phyloP scores from a whole-genome alignment of 2,329 filamentous ascomycete genomes.

The Pseudopyricularia cyperi region DNA sequence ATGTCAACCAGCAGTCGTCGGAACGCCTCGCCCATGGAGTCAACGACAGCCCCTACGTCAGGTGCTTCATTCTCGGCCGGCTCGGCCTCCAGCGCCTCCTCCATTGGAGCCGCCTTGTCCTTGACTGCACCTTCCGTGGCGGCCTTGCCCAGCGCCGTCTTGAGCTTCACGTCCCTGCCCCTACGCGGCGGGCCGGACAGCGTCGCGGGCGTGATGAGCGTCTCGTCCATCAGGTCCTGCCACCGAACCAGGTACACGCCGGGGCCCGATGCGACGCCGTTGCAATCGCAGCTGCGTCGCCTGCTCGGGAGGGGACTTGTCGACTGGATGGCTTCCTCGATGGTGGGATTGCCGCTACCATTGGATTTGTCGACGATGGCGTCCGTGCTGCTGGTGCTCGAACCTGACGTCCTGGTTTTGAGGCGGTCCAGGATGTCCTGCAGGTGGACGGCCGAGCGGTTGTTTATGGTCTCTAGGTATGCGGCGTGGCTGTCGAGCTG shows the following conservation, averaged over 20 bases:
- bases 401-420: slow-evolving; percentile 6
- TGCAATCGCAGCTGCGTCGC: slow-evolving; percentile 6
- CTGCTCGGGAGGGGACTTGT: neutral
- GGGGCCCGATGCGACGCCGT: slow-evolving; percentile 34
- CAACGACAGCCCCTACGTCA: slow-evolving; percentile 27
- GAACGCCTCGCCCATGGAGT: slow-evolving; percentile 25
- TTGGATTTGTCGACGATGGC: neutral
- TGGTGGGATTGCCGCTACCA: slow-evolving; percentile 4
- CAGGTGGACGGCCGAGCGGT: slow-evolving; percentile 40
- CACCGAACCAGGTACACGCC: slow-evolving; percentile 62
- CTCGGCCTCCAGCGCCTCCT: slow-evolving; percentile 10
- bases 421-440: slow-evolving; percentile 38
- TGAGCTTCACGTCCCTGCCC: slow-evolving; percentile 35
- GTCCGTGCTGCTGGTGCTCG: slow-evolving; percentile 5
- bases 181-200: slow-evolving; percentile 36
- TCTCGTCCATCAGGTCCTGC: slow-evolving; percentile 59
- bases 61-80: slow-evolving; percentile 21
- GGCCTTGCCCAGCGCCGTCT: slow-evolving; percentile 16
- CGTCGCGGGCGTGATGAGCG: slow-evolving; percentile 43
- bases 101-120: slow-evolving; percentile 9
- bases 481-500: slow-evolving; percentile 45
- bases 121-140: slow-evolving; percentile 17
- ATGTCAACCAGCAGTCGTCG: slow-evolving; percentile 6
- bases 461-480: slow-evolving; percentile 44
- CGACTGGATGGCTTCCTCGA: neutral